Conservation (phyloP, 306 rosid species). For the Gastrolobium villosum region DNA sequence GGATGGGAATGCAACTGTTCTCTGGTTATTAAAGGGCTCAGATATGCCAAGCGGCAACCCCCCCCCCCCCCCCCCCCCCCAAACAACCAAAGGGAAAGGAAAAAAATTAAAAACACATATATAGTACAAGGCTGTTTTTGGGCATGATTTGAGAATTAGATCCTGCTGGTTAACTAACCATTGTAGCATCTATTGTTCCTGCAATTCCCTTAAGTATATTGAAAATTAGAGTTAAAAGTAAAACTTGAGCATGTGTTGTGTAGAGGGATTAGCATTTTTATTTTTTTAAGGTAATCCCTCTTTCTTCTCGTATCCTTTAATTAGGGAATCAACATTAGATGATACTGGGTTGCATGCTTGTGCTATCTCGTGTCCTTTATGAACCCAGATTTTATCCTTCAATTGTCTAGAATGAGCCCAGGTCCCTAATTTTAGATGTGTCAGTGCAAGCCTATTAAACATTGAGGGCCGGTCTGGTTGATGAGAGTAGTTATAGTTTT, state of each 20-base stretch:
- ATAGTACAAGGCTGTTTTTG: neutral
- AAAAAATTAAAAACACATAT: neutral
- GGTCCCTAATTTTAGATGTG: neutral
- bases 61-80: neutral
- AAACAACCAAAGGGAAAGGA: neutral
- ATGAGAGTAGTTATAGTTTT: slow-evolving; percentile 24
- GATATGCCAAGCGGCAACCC: neutral
- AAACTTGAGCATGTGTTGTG: slow-evolving; percentile 3
- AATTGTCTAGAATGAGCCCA: slow-evolving; percentile 19
- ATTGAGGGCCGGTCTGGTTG: neutral
- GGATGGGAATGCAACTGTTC: slow-evolving; percentile 30
- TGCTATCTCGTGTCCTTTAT: neutral
- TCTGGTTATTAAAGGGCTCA: slow-evolving; percentile 17
- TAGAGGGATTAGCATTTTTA: slow-evolving; percentile 14
- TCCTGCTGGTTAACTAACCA: slow-evolving; percentile 23
- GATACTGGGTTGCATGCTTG: slow-evolving; percentile 22
- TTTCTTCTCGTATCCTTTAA: neutral
- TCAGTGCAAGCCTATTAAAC: neutral
- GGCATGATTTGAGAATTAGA: slow-evolving; percentile 26
- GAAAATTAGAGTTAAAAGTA: slow-evolving; percentile 33
- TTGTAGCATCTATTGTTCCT: slow-evolving; percentile 16
- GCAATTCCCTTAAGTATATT: neutral
- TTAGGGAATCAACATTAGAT: slow-evolving; percentile 12
- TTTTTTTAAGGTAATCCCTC: neutral
- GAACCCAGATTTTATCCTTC: slow-evolving; percentile 17